phyloP scores from a whole-genome alignment of 495 filamentous ascomycete species.

The Trichoderma asperelloides region DNA sequence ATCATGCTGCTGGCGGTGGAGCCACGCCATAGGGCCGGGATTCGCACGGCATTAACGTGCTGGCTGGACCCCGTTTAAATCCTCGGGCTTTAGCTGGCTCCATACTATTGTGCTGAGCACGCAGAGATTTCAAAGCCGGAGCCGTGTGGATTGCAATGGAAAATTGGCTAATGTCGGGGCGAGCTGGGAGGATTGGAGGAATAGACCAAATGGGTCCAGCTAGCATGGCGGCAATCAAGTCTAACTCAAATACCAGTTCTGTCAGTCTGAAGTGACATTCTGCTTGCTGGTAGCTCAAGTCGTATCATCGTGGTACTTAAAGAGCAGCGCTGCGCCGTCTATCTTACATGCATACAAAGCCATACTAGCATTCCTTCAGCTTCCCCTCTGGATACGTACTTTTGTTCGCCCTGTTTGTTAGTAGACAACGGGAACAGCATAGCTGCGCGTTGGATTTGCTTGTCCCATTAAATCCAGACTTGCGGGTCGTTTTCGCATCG shows the following conservation, averaged over 20 bases:
- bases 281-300: neutral
- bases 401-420: slow-evolving; percentile 5
- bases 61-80: neutral
- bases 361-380: too few species aligned
- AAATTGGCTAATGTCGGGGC: neutral
- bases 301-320: neutral
- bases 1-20: too few species aligned
- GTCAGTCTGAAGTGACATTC: neutral
- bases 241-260: neutral
- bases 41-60: neutral
- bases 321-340: neutral
- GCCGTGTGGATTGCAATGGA: neutral
- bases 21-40: neutral
- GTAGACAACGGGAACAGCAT: neutral
- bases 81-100: neutral
- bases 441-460: neutral
- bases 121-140: slow-evolving; percentile 1
- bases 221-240: too few species aligned
- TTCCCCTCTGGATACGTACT: neutral
- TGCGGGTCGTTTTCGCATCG: too few species aligned
- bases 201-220: neutral
- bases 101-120: neutral
- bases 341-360: neutral
- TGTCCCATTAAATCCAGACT: neutral
- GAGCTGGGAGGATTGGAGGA: neutral